phyloP scores from a whole-genome alignment of 1,284 basidiomycete genomes.

The Cutaneotrichosporon curvatum region DNA sequence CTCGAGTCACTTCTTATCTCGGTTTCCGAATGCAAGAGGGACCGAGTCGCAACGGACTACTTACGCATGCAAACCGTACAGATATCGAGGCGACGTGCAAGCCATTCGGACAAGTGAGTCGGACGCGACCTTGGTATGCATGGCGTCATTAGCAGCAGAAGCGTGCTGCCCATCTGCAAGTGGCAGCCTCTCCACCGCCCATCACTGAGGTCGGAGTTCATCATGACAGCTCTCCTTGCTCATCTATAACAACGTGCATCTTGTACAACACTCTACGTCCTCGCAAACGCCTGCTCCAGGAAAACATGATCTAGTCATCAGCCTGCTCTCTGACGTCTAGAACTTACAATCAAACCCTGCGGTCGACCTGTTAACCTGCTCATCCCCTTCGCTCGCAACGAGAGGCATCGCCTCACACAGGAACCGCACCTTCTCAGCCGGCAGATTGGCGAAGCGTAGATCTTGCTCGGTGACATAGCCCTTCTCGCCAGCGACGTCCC shows the following conservation, averaged over 20 bases:
- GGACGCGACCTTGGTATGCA: too few species aligned
- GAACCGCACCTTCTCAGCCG: constrained; percentile 71
- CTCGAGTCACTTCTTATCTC: too few species aligned
- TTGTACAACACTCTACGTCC: constrained; percentile 4
- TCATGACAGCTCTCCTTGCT: too few species aligned
- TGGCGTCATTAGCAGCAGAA: too few species aligned
- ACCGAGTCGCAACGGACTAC: too few species aligned
- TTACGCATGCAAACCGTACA: too few species aligned
- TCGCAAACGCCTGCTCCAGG: constrained; percentile 33
- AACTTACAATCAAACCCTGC: constrained; percentile 41
- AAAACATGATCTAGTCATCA: constrained; percentile 33
- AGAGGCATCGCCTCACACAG: constrained; percentile 50
- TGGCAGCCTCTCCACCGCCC: too few species aligned
- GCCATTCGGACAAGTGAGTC: too few species aligned
- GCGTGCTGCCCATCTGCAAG: too few species aligned
- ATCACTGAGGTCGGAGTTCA: too few species aligned
- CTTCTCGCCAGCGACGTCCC: constrained; percentile 84
- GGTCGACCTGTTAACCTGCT: neutral
- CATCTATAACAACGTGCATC: constrained; percentile 1
- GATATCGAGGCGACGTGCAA: too few species aligned
- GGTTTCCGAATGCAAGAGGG: too few species aligned
- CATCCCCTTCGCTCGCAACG: constrained; percentile 9
- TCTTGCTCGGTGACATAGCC: constrained; percentile 85
- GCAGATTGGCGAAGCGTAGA: constrained; percentile 76
- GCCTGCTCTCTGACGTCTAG: neutral